These are phyloP conservation scores for Talaromyces rugulosus DNA, from an alignment of 2,329 filamentous ascomycete species.

Conservation along the genomic window DNA sequence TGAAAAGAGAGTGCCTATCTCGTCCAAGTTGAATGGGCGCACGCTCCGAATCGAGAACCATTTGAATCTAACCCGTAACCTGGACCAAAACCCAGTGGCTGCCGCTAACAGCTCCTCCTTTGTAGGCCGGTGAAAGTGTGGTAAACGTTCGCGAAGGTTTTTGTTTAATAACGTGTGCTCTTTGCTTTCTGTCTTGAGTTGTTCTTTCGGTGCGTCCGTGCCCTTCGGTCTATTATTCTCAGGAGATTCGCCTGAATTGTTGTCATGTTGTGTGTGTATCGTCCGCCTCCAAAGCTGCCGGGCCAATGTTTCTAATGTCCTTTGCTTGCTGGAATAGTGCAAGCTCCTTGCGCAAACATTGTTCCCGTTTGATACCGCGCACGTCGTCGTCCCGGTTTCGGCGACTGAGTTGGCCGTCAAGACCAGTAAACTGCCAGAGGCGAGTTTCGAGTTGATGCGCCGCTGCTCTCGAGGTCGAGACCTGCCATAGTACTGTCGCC, in stretches of 20 bases:
- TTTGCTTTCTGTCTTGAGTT: conserved; percentile 11
- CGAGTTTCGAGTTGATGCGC: conserved; percentile 49
- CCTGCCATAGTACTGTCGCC: conserved; percentile 1
- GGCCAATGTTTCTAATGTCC: conserved; percentile 14
- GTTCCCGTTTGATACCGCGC: conserved; percentile 27
- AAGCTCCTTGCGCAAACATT: conserved; percentile 23
- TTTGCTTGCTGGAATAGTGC: conserved; percentile 17
- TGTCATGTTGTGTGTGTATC: conserved; percentile 27
- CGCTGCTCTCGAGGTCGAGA: conserved; percentile 18
- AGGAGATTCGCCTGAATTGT: conserved; percentile 12
- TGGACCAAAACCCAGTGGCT: conserved; percentile 87
- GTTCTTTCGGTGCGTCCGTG: conserved; percentile 9
- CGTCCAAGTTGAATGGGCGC: conserved; percentile 90
- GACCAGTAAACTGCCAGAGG: conserved; percentile 52
- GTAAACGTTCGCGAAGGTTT: conserved; percentile 56
- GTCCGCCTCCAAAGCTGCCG: conserved; percentile 25
- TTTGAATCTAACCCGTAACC: conserved; percentile 88
- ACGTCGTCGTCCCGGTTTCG: conserved; percentile 30
- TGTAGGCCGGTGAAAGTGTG: conserved; percentile 65
- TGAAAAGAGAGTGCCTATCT: conserved; percentile 91
- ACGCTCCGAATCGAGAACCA: conserved; percentile 95
- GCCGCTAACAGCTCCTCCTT: conserved; percentile 91
- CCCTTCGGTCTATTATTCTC: conserved; percentile 14
- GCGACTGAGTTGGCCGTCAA: conserved; percentile 28
- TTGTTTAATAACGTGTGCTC: conserved; percentile 20